Base-by-base conservation (phyloP, 2,329 filamentous ascomycete genomes). In the Diaporthe destruens region DNA sequence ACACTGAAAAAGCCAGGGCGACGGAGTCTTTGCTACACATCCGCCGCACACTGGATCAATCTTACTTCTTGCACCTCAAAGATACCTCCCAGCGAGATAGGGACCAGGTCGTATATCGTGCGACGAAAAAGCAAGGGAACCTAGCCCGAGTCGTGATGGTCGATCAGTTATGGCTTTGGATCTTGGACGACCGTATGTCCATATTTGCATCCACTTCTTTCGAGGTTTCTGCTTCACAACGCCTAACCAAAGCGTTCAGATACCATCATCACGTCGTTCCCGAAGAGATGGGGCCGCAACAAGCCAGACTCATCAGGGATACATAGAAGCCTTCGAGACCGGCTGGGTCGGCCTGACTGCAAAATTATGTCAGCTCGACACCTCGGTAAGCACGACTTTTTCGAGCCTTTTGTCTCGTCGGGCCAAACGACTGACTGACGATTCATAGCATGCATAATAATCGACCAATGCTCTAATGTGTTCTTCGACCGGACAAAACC, bases 381-480 rank as follows among this genome's bases (percentile, higher is more conserved):
- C 23, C 69, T 73, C 0, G 72, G 72, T 71, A 18, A 67, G 72
- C n/a, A 1, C 7, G 1, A 42, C 0, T 6, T 25, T 7, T 1
- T 12, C 20, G 2, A 18, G 18, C 5, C 18, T 54, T 5, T 14
- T 12, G 11, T 34, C 7, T 6, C 6, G 54, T 6, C 32, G 34
- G 0, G 9, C 1, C 1, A 9, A 12, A 3, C 2, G 2, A 23
- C 2, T 5, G 8, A 6, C 25, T 54, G 6, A 66, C 14, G 42
- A 3, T n/a, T 8, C 14, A 11, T 1, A 73, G 72, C 72, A 44
- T 69, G 29, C 14, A 61, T 73, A n/a, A 71, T 73, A 4, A 71
- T 73, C 16, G 72, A 73, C 16, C 72, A 73, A 55, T 71, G 72
- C 23, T 73, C 72, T n/a, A 71, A 67, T 14, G 72, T 73, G 3